Base-by-base conservation (phyloP, 2,329 filamentous ascomycete genomes). In the Neurospora crassa region DNA sequence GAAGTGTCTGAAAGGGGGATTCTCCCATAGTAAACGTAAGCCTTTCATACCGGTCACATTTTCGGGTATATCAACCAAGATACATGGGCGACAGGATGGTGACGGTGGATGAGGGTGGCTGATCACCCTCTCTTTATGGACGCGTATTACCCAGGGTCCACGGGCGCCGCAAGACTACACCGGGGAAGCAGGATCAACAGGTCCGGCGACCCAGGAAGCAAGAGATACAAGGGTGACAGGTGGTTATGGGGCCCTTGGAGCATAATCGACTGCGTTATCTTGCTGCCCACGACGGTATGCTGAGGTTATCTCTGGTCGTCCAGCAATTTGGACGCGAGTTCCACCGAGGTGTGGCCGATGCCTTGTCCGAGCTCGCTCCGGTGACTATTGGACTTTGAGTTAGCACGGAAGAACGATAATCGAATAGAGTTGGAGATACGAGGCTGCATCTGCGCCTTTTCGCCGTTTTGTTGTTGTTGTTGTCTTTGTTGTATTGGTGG, bases 151-250 rank as follows among this genome's bases (percentile, higher is more conserved):
- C 16, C 16, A 68, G 34, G 53, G 18, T n/a, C 41, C 69, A n/a
- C 11, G 63, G 40, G 63, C 40, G 47, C 45, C 34, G 24, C 43
- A n/a, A 67, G 63, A 70, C 67, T 14, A 70, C 73, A 69, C 67
- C 72, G 70, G 70, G 72, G 71, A 72, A 73, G 73, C 63, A 72
- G 45, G 68, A 43, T 59, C 47, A 70, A 47, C 47, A 68, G 45
- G 68, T 47, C 70, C 53, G 43, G 70, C 67, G 43, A 71, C 67
- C 45, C 71, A 72, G 47, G 45, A 43, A 42, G 68, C 47, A 59
- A 14, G 53, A 63, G 53, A 63, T 34, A 63, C 24, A 29, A 29
- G 12, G 20, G 20, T 6, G 5, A 2, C 29, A 37, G 14, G 12
- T 29, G 20, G 47, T 12, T 59, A 29, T 20, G 12, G 20, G 2